Conservation (phyloP, 345 rosid species). For the Eucalyptus virginea region DNA sequence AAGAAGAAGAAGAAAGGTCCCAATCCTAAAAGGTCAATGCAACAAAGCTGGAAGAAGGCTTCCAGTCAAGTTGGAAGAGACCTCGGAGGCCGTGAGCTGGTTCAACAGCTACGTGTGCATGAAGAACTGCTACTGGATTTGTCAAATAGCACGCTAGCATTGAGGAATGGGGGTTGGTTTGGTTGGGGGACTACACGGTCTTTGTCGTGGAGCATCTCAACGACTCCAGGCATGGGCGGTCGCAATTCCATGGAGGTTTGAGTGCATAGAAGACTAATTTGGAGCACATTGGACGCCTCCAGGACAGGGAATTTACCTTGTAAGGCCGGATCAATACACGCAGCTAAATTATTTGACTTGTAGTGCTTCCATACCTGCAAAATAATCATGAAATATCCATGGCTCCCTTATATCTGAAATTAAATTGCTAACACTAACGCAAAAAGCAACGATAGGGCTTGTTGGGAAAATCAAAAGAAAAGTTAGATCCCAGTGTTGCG, state of each 20-base stretch:
- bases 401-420: neutral
- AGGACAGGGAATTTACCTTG: conserved; percentile 6
- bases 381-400: neutral
- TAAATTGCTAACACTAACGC: neutral
- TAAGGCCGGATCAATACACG: conserved; percentile 28
- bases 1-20: too few relatives aligned
- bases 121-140: neutral
- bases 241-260: conserved; percentile 49
- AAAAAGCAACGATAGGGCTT: neutral
- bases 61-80: neutral
- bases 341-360: conserved; percentile 14
- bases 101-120: neutral
- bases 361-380: conserved; percentile 61
- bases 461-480: neutral
- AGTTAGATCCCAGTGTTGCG: neutral
- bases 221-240: conserved; percentile 47
- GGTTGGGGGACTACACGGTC: conserved; percentile 31
- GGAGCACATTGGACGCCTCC: conserved; percentile 38
- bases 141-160: conserved; percentile 39
- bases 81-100: neutral
- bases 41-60: too few relatives aligned
- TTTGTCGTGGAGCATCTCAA: conserved; percentile 26
- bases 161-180: conserved; percentile 73
- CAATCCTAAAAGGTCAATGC: too few relatives aligned
- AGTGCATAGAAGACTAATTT: conserved; percentile 72